phyloP scores from a whole-genome alignment of 768 basidiomycete species.

The Russula virescens region DNA sequence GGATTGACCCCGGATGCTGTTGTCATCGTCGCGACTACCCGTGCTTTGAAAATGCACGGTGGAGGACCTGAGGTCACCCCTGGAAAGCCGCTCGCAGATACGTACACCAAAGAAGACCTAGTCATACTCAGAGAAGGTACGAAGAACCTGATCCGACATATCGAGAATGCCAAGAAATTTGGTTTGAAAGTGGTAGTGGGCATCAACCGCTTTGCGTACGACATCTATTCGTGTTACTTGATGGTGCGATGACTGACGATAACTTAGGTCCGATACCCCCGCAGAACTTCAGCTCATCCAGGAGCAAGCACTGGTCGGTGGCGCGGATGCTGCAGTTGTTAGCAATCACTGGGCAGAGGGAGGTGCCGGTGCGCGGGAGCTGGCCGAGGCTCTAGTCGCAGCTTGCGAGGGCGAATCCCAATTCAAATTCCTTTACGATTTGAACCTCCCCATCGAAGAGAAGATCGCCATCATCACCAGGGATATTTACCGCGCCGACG shows the following conservation, averaged over 20 bases:
- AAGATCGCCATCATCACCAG: slow-evolving; percentile 86
- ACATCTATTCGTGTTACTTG: slow-evolving; percentile 23
- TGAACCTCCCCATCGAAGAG: slow-evolving; percentile 73
- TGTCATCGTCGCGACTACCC: slow-evolving; percentile 94
- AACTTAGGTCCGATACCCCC: slow-evolving; percentile 71
- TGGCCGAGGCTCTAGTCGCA: slow-evolving; percentile 88
- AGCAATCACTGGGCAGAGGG: slow-evolving; percentile 98
- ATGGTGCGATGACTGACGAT: background rate
- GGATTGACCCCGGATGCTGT: slow-evolving; percentile 92
- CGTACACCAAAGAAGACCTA: slow-evolving; percentile 91
- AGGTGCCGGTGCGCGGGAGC: slow-evolving; percentile 80
- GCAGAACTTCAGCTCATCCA: slow-evolving; percentile 87
- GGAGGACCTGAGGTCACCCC: slow-evolving; percentile 96
- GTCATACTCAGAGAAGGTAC: slow-evolving; percentile 86
- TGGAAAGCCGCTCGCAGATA: slow-evolving; percentile 88
- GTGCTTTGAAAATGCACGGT: slow-evolving; percentile 99
- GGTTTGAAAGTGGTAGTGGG: slow-evolving; percentile 95
- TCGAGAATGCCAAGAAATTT: slow-evolving; percentile 92
- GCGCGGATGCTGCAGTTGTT: slow-evolving; percentile 92
- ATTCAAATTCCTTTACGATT: slow-evolving; percentile 93
- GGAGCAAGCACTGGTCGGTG: slow-evolving; percentile 70
- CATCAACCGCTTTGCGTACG: slow-evolving; percentile 92
- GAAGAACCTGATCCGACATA: slow-evolving; percentile 89
- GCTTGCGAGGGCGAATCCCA: slow-evolving; percentile 76
- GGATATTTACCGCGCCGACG: slow-evolving; percentile 93